Conservation (phyloP, 225 moss, liverwort and hornwort genomes). For the Lunularia cruciata region DNA sequence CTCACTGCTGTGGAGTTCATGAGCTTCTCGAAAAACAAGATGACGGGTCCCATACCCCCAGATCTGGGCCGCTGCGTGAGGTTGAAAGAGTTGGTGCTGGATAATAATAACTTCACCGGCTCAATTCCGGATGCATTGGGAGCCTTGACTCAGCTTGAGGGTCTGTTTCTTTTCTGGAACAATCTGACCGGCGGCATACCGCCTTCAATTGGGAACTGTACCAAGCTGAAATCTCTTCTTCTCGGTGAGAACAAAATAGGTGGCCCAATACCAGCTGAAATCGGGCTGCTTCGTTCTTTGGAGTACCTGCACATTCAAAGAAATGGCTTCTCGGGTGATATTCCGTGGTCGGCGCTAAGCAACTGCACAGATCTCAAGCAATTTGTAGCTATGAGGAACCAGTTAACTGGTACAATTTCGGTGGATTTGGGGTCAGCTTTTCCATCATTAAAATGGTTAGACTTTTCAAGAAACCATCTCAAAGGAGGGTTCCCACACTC, state of each 20-base stretch:
- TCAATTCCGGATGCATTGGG: conserved; percentile 12
- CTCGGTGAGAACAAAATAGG: conserved; percentile 17
- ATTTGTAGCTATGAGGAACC: conserved; percentile 10
- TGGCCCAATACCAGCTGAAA: not conserved
- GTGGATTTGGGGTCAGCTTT: conserved; percentile 4
- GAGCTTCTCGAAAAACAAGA: conserved; percentile 17
- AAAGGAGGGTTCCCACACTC: conserved; percentile 4
- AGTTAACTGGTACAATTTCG: not conserved
- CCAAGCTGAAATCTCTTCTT: conserved; percentile 6
- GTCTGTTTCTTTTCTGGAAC: conserved; percentile 49
- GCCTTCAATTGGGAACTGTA: conserved; percentile 4
- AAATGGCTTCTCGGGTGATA: not conserved
- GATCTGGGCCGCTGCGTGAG: conserved; percentile 5
- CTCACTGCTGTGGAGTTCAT: conserved; percentile 18
- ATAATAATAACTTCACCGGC: conserved; percentile 19
- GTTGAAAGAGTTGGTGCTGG: conserved; percentile 10
- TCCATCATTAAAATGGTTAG: not conserved
- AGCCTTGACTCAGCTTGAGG: conserved; percentile 27
- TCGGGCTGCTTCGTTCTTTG: not conserved
- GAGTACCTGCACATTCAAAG: conserved; percentile 12
- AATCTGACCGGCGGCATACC: conserved; percentile 44
- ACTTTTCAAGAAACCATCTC: conserved; percentile 16
- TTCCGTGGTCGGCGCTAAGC: conserved; percentile 22
- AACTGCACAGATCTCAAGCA: conserved; percentile 12
- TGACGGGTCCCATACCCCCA: conserved; percentile 26